Conservation (phyloP, 805 yeast genomes). For the Limtongia smithiae region DNA sequence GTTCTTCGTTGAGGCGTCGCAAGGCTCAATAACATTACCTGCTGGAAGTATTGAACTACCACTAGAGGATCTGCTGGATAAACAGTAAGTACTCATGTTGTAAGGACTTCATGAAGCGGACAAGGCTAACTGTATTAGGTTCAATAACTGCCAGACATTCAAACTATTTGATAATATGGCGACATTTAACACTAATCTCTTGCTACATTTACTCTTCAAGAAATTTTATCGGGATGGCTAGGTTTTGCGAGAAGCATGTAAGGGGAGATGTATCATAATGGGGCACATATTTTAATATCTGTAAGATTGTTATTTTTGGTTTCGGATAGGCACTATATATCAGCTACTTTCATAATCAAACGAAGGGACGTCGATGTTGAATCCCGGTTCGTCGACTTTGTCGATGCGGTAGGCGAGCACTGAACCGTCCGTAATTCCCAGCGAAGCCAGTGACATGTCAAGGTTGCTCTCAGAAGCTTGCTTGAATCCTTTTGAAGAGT, state of each 20-base stretch:
- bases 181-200: slow-evolving; percentile 61
- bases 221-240: slow-evolving; percentile 46
- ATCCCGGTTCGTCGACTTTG: not conserved
- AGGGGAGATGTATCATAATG: too few relatives aligned
- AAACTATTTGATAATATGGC: slow-evolving; percentile 65
- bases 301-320: not conserved
- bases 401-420: slow-evolving; percentile 11
- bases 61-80: slow-evolving; percentile 65
- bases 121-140: slow-evolving; percentile 11
- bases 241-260: too few relatives aligned
- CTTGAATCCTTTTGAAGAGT: slow-evolving; percentile 20
- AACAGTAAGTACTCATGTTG: slow-evolving; percentile 50
- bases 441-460: not conserved
- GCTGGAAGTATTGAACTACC: slow-evolving; percentile 52
- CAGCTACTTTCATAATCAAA: slow-evolving; percentile 17
- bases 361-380: slow-evolving; percentile 12
- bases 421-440: slow-evolving; percentile 22
- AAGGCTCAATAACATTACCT: slow-evolving; percentile 57
- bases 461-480: not conserved
- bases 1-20: slow-evolving; percentile 71
- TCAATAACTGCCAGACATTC: slow-evolving; percentile 53
- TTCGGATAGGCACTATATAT: not conserved
- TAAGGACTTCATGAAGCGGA: not conserved
- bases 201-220: slow-evolving; percentile 65
- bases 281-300: not conserved